phyloP scores from a whole-genome alignment of 2,329 filamentous ascomycete species.

The Colletotrichum sp. region DNA sequence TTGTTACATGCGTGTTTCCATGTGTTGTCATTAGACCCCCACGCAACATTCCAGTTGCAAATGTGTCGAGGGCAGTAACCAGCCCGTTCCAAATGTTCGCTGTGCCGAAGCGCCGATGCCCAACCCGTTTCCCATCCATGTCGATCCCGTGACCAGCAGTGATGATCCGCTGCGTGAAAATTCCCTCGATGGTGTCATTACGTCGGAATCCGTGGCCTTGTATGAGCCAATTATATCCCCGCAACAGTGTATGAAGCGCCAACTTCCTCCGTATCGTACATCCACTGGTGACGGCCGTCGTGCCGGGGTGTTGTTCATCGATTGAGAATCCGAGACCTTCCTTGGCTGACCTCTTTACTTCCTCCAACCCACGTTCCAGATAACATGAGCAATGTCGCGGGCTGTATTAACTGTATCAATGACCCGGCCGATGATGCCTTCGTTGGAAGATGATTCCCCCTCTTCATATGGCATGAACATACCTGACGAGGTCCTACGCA shows the following conservation, averaged over 20 bases:
- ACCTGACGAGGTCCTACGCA: slow-evolving; percentile 81
- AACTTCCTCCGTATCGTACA: slow-evolving; percentile 7
- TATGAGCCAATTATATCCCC: background rate
- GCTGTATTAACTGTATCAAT: slow-evolving; percentile 81
- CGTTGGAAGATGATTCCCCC: slow-evolving; percentile 63
- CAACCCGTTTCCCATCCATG: background rate
- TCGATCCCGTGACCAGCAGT: background rate
- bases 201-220: background rate
- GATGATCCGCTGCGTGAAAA: background rate
- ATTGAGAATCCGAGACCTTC: background rate
- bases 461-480: slow-evolving; percentile 93
- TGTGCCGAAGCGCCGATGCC: slow-evolving; percentile 4
- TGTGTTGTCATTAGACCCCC: slow-evolving; percentile 12
- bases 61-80: background rate
- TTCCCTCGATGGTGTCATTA: background rate
- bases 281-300: background rate
- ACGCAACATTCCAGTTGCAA: slow-evolving; percentile 8
- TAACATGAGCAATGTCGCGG: slow-evolving; percentile 72
- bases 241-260: background rate
- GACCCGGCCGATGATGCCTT: slow-evolving; percentile 77
- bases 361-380: slow-evolving; percentile 74
- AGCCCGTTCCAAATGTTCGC: background rate
- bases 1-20: slow-evolving; percentile 17
- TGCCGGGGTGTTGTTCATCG: background rate
- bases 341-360: slow-evolving; percentile 39